Evolutionary conservation across 2,329 filamentous ascomycete genomes (phyloP).

Genomic region (Gremmenia infestans): DNA sequence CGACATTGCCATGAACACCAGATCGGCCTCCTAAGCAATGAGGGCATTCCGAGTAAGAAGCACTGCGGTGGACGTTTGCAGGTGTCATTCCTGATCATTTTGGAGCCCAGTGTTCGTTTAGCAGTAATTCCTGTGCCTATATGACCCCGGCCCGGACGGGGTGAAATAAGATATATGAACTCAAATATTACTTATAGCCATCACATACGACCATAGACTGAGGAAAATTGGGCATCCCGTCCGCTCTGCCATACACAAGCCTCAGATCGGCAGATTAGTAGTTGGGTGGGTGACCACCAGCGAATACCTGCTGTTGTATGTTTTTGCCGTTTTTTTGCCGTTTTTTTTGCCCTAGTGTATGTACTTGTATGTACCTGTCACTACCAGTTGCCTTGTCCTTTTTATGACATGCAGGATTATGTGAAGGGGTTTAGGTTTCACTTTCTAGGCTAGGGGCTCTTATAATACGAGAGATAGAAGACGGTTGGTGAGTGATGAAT

Average conservation of each 20-base stretch:
- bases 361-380: too few relatives aligned
- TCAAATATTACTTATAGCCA: too few relatives aligned
- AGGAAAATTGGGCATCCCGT: constrained; percentile 24
- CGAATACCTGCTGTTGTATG: constrained; percentile 28
- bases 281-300: constrained; percentile 19
- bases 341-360: too few relatives aligned
- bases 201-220: not conserved
- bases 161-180: too few relatives aligned
- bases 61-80: constrained; percentile 13
- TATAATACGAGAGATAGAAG: too few relatives aligned
- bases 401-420: too few relatives aligned
- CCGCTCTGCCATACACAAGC: constrained; percentile 1
- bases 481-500: too few relatives aligned
- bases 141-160: constrained; percentile 41
- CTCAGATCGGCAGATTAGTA: too few relatives aligned
- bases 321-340: not conserved
- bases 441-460: too few relatives aligned
- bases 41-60: constrained; percentile 57
- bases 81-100: constrained; percentile 3
- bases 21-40: constrained; percentile 57
- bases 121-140: constrained; percentile 42
- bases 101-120: constrained; percentile 30
- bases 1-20: constrained; percentile 60
- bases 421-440: too few relatives aligned
- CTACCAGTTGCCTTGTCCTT: too few relatives aligned